Base-by-base conservation (phyloP, 1,284 basidiomycete genomes). In the Schizophyllum commune region DNA sequence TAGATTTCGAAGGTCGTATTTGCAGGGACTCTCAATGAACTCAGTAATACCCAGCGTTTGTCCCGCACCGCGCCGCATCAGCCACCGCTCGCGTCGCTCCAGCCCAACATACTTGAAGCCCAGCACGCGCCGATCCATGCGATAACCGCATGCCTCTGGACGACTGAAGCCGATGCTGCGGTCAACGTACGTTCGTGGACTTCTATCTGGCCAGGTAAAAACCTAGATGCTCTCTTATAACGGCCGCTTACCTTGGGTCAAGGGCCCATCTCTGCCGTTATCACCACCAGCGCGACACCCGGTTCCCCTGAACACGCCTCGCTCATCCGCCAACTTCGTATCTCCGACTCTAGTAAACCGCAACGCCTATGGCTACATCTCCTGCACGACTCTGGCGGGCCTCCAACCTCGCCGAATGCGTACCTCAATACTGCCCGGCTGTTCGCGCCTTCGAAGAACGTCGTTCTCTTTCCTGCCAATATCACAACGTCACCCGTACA, bases 391-490 rank as follows among this genome's bases (percentile, higher is more conserved):
- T 65, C 69, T n/a, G 70, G 75, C 7, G 61, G 70, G 13, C 69
- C 72, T 0, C 70, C 78, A 15, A 69, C 61, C 20, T 79, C 79
- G 15, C 76, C 80, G 21, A 88, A 88, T 64, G 70, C 75, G 8
- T 84, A 83, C 67, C 74, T 88, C 53, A 89, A 89, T 68, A 66
- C 88, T 21, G 86, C 85, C 3, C 77, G 86, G 21, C 71, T 87
- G 58, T 82, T 86, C 68, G 75, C 86, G 5, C 74, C 68, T 4
- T 83, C 84, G 9, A 67, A 75, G 0, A 71, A 68, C 32, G 78
- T 83, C 7, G 71, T 82, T 53, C 70, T 89, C 59, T 81, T 85
- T 64, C 85, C 86, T 22, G 71, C 76, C 55, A 60, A 58, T 54
- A 47, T 47, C 39, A 47, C 39, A 17, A 11, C 17, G 39, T 47